Evolutionary conservation across 768 basidiomycete genomes (phyloP).

Genomic region (Auriscalpium microsporum): DNA sequence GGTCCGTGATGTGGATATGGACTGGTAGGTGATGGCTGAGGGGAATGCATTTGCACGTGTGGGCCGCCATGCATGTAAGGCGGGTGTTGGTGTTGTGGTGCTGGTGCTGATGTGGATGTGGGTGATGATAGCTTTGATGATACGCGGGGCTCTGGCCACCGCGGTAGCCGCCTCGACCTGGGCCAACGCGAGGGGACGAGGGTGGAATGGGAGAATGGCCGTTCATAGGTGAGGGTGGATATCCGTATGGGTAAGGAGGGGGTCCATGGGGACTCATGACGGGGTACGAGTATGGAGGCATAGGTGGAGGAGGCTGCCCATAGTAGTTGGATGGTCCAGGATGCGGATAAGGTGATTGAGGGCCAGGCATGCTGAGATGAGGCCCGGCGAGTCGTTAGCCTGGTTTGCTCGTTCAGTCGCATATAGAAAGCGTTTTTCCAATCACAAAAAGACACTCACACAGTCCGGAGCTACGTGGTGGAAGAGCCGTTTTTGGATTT

Average conservation of each 20-base stretch:
- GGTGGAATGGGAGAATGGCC: conserved; percentile 28
- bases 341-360: conserved; percentile 13
- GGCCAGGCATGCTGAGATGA: background rate
- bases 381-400: background rate
- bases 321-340: conserved; percentile 27
- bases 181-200: conserved; percentile 29
- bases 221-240: conserved; percentile 32
- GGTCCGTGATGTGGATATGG: conserved; percentile 19
- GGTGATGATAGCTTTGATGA: conserved; percentile 30
- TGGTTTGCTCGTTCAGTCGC: too few species aligned
- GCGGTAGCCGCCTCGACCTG: conserved; percentile 27
- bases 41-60: conserved; percentile 17
- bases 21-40: conserved; percentile 21
- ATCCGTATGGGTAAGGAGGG: conserved; percentile 23
- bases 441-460: too few species aligned
- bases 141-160: conserved; percentile 29
- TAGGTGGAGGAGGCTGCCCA: conserved; percentile 19
- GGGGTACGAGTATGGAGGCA: conserved; percentile 18
- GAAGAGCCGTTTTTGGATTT: too few species aligned
- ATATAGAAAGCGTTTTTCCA: too few species aligned
- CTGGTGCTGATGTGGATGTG: conserved; percentile 28
- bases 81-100: conserved; percentile 11
- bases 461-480: too few species aligned
- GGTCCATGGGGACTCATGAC: conserved; percentile 13
- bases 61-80: conserved; percentile 17